phyloP scores from a whole-genome alignment of 169 alveolate species.

The Plasmodium malariae region DNA sequence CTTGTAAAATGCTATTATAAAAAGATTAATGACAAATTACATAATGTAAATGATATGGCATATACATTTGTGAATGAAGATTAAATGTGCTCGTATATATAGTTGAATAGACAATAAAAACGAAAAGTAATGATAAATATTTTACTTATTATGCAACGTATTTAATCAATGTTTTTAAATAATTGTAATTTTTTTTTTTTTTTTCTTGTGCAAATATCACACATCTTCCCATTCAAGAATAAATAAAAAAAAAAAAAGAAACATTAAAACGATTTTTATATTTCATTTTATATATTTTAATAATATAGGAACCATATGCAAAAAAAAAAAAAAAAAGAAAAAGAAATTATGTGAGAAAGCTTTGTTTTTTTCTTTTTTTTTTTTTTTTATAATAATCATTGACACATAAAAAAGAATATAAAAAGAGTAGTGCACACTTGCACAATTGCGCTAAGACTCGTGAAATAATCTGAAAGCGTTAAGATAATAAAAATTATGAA shows the following conservation, averaged over 20 bases:
- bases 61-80: not conserved
- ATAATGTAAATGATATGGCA: too few relatives aligned
- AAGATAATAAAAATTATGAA: constrained; percentile 2
- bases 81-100: not conserved
- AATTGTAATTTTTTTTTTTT: constrained; percentile 3
- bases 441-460: constrained; percentile 13
- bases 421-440: constrained; percentile 25
- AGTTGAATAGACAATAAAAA: not conserved
- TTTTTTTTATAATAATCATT: not conserved
- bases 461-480: constrained; percentile 20
- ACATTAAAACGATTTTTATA: not conserved
- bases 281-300: not conserved
- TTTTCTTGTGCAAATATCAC: too few relatives aligned
- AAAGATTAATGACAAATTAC: too few relatives aligned
- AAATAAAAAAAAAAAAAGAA: too few relatives aligned
- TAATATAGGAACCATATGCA: not conserved
- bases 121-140: not conserved
- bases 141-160: not conserved
- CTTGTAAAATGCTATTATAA: not conserved
- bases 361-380: too few relatives aligned
- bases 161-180: constrained; percentile 13
- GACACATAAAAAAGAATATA: not conserved
- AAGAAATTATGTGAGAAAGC: not conserved
- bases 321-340: not conserved
- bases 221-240: too few relatives aligned